A percentile compares a stretch with the other conserved stretches of the same genome.
Evolutionary conservation across 2,329 filamentous ascomycete species (phyloP).

Genomic region (Chaetomium strumarium): DNA sequence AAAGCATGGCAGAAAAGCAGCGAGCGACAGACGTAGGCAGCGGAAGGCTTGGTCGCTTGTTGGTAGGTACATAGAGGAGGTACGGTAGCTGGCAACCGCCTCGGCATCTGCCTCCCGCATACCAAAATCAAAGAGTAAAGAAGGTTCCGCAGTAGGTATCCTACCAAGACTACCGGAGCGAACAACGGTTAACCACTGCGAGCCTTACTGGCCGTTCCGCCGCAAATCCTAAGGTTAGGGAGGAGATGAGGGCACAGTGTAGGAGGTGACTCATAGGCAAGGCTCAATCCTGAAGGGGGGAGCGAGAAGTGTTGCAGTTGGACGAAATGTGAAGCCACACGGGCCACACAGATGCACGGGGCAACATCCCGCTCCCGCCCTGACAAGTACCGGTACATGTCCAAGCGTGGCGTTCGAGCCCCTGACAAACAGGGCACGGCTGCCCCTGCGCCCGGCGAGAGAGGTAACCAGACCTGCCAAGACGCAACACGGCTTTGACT

Average conservation of each 20-base stretch:
- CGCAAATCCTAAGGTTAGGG: not conserved
- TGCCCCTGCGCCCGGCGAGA: conserved; percentile 3
- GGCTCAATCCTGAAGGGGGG: conserved; percentile 16
- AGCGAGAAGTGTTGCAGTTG: conserved; percentile 15
- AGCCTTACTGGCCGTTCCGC: not conserved
- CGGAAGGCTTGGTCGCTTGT: not conserved
- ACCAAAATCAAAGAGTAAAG: not conserved
- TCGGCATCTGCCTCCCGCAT: not conserved
- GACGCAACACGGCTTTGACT: not conserved
- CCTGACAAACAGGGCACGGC: conserved; percentile 18
- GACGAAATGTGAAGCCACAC: conserved; percentile 20
- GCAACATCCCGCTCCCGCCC: conserved; percentile 7
- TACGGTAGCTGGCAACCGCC: not conserved
- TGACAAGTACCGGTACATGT: conserved; percentile 19
- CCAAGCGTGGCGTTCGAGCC: conserved; percentile 7
- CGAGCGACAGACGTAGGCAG: not conserved
- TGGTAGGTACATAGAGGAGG: no score
- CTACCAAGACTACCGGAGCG: no score
- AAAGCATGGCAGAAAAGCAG: not conserved
- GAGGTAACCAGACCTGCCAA: conserved; percentile 1
- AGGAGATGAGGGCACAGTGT: conserved; percentile 1
- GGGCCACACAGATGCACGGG: conserved; percentile 17
- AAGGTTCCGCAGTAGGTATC: not conserved
- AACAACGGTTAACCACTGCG: not conserved
- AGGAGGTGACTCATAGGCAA: conserved; percentile 21